Conservation (phyloP, 75 land plant genomes). For the Larix kaempferi region DNA sequence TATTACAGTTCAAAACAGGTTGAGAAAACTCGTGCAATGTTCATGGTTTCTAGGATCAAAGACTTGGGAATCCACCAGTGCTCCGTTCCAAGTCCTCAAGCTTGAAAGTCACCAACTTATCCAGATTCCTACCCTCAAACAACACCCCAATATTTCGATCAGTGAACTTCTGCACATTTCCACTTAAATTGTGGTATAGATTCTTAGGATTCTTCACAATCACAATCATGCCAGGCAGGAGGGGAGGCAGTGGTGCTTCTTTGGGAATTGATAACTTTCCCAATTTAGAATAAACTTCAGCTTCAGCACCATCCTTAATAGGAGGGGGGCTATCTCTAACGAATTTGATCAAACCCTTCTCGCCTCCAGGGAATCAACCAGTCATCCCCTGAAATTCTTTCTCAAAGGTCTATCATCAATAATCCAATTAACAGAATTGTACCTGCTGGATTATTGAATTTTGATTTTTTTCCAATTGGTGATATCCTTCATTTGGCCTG, state of each 20-base stretch:
- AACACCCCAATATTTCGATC: conserved; percentile 87
- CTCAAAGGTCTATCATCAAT: conserved; percentile 45
- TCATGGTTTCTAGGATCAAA: conserved; percentile 51
- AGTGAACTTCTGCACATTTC: conserved; percentile 85
- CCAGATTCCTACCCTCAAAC: conserved; percentile 96
- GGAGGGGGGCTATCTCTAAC: conserved; percentile 67
- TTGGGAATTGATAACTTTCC: conserved; percentile 34
- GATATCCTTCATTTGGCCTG: neutral
- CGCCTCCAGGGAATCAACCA: conserved; percentile 94
- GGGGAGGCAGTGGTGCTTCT: conserved; percentile 67
- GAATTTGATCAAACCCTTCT: conserved; percentile 68
- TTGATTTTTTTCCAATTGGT: neutral
- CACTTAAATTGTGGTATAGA: conserved; percentile 77
- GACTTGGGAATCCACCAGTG: conserved; percentile 81
- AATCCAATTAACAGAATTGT: neutral
- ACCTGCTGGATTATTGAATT: neutral
- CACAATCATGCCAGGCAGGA: conserved; percentile 93
- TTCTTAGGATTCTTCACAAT: conserved; percentile 71
- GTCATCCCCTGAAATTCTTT: conserved; percentile 81
- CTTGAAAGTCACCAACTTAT: conserved; percentile 65
- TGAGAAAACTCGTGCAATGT: neutral
- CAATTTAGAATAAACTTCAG: neutral
- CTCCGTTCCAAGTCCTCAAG: conserved; percentile 81
- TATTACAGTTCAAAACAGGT: neutral
- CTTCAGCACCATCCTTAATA: conserved; percentile 12